Base-by-base conservation (phyloP, 805 yeast genomes). In the Barnettozyma sp. region DNA sequence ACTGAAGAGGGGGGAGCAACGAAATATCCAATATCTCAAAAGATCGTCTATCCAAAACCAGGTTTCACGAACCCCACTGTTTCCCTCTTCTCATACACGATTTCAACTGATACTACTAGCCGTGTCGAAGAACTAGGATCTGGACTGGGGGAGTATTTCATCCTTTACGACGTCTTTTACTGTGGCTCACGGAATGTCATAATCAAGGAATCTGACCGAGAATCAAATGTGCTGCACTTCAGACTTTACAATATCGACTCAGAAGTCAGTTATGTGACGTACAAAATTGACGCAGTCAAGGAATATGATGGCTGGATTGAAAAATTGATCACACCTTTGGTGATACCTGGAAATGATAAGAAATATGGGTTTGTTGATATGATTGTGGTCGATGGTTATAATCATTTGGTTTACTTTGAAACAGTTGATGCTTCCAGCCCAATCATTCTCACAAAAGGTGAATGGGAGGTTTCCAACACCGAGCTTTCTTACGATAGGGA, bases 401-500 rank as follows among this genome's bases (percentile, higher is more conserved):
- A 68, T 34, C 98, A 92, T 56, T 64, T 92, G 41, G 97, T 85
- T 0, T 87, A 79, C 58, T 92, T 80, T 52, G 64, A 82, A 2
- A 84, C 90, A 6, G 71, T 82, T 2, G 63, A 70, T 13, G 50
- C 78, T 2, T 40, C 72, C 0, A 54, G 57, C 11, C 85, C 85
- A 4, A 49, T 45, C 3, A 57, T 77, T 16, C 68, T 94, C 30
- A 83, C 92, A 2, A 43, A 61, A 3, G 98, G 98, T 6, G 58
- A 71, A 2, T 92, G 95, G 95, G 98, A 92, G 58, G 94, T 92
- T 8, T 78, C 71, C 17, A 71, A 65, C 35, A 83, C 81, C 2
- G 73, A 78, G 1, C 59, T 79, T 0, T 69, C 77, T 0, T 76
- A 72, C 55, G 84, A 81, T 49, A 57, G 58, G 31, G 64, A 62